Conservation (phyloP, 257 asterid species). For the Osmanthus fragrans region DNA sequence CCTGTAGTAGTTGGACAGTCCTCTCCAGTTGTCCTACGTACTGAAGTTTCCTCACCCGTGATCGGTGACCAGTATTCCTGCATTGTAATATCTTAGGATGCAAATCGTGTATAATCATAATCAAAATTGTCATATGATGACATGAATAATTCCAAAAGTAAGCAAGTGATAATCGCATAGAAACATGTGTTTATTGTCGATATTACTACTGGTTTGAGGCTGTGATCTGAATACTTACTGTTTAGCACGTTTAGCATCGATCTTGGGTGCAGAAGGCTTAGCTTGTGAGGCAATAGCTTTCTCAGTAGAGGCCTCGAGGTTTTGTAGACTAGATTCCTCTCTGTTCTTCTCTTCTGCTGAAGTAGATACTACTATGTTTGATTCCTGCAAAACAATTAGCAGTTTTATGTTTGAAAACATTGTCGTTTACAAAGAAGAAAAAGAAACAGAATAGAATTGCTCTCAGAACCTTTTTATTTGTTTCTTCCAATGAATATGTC, state of each 20-base stretch:
- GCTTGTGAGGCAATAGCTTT: constrained; percentile 40
- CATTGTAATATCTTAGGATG: constrained; percentile 11
- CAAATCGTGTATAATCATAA: not conserved
- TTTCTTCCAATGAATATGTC: constrained; percentile 30
- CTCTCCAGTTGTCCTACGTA: constrained; percentile 87
- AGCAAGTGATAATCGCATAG: not conserved
- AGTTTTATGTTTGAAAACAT: not conserved
- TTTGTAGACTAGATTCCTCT: constrained; percentile 36
- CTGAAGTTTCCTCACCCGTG: constrained; percentile 86
- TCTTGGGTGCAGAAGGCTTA: constrained; percentile 48
- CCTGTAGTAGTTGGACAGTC: constrained; percentile 67
- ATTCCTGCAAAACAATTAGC: constrained; percentile 30
- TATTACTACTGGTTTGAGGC: not conserved
- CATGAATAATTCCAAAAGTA: not conserved
- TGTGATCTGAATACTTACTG: constrained; percentile 45
- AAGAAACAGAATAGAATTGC: not conserved
- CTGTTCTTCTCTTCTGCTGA: constrained; percentile 34
- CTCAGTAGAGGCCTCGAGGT: constrained; percentile 40
- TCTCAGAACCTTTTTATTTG: constrained; percentile 35
- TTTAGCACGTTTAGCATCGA: constrained; percentile 68
- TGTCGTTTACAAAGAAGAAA: not conserved
- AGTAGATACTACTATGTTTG: constrained; percentile 29
- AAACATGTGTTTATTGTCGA: too few relatives aligned
- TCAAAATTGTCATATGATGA: not conserved
- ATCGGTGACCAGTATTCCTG: constrained; percentile 83